These are phyloP conservation scores for Colletotrichum liaoningense DNA, from an alignment of 2,329 filamentous ascomycete genomes.

Conservation along the genomic window DNA sequence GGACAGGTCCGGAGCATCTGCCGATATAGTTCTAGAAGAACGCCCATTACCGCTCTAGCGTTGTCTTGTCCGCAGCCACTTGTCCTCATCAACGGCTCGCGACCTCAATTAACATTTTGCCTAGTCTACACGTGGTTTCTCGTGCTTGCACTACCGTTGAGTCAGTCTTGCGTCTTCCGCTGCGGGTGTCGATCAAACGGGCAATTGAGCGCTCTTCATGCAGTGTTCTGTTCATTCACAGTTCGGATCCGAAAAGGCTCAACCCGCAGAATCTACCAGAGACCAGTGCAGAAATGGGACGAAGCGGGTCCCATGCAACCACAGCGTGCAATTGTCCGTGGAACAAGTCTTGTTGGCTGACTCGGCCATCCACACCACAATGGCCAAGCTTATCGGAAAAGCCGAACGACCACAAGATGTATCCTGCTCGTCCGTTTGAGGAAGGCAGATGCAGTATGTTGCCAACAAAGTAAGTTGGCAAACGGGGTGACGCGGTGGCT, in stretches of 20 bases:
- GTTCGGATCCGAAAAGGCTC: conserved; percentile 24
- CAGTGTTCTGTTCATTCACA: conserved; percentile 4
- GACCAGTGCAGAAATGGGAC: conserved; percentile 5
- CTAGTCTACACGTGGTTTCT: background rate
- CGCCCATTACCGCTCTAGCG: background rate
- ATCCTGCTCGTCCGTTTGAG: background rate
- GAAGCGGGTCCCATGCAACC: background rate
- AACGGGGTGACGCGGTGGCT: too few relatives aligned
- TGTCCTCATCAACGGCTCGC: background rate
- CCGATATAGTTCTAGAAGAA: background rate
- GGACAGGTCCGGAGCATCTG: background rate
- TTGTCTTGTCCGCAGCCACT: background rate
- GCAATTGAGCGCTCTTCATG: conserved; percentile 8
- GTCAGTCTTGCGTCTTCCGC: conserved; percentile 10
- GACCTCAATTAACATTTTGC: background rate
- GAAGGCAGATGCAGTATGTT: background rate
- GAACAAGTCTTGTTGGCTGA: background rate
- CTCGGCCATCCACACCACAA: conserved; percentile 1
- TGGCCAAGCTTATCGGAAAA: conserved; percentile 9
- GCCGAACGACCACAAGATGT: background rate
- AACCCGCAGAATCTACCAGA: conserved; percentile 10
- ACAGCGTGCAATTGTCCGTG: background rate
- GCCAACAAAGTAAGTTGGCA: too few relatives aligned
- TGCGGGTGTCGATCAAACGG: conserved; percentile 28
- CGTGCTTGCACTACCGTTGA: background rate